phyloP scores from a whole-genome alignment of 176 grass and related monocot species.

The Urochloa ruziziensis region DNA sequence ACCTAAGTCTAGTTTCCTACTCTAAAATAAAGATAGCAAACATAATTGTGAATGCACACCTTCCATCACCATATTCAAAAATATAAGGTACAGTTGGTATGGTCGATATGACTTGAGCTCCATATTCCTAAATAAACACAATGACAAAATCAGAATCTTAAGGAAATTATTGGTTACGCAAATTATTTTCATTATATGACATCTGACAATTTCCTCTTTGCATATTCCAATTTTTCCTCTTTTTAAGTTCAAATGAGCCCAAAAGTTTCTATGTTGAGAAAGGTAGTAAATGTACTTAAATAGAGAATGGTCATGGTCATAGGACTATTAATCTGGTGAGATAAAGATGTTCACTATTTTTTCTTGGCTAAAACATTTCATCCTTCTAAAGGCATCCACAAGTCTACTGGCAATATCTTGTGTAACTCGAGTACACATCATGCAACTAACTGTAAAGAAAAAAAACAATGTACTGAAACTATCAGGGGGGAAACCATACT shows the following conservation, averaged over 20 bases:
- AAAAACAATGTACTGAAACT: slow-evolving; percentile 16
- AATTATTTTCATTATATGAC: slow-evolving; percentile 15
- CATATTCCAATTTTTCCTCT: not conserved
- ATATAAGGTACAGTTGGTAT: slow-evolving; percentile 95
- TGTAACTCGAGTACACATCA: too few species aligned
- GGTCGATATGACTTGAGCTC: slow-evolving; percentile 96
- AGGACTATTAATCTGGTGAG: not conserved
- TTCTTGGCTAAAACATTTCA: not conserved
- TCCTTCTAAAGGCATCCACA: not conserved
- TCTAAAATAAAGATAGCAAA: not conserved
- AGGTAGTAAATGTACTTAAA: not conserved
- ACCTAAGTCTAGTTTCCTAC: slow-evolving; percentile 14
- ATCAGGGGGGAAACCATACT: slow-evolving; percentile 47
- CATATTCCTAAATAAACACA: slow-evolving; percentile 69
- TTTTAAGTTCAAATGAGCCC: not conserved
- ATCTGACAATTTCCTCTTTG: not conserved
- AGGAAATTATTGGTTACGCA: not conserved
- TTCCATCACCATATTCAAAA: slow-evolving; percentile 91
- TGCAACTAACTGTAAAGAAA: too few species aligned
- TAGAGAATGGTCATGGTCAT: too few species aligned
- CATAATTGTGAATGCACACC: slow-evolving; percentile 34
- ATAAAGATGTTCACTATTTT: not conserved
- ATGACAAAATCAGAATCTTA: slow-evolving; percentile 4
- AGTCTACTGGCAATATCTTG: too few species aligned
- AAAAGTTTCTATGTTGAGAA: not conserved